Evolutionary conservation across 306 rosid genomes (phyloP), one percentile per base, ranked within the genome.

Genomic region (Notholithocarpus densiflorus): DNA sequence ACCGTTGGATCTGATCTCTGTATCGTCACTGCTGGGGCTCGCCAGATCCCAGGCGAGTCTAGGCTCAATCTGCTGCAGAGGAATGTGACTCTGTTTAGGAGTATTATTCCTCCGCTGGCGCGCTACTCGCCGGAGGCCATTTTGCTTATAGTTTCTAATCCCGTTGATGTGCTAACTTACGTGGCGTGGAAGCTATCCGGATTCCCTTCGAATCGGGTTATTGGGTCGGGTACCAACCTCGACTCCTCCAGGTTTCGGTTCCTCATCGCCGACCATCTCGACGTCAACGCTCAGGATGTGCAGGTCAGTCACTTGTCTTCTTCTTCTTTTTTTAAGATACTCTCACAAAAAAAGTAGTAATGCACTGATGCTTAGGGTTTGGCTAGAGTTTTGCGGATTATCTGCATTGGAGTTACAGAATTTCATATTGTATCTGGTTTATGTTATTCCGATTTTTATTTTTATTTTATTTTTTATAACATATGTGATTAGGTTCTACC

Each of bases 211-310:
- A 92, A 91, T 59, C 91, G 98, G 5, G 98, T 94, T 29, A 54
- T 94, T 43, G 98, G 98, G 18, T 89, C 98, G 0, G 98, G 98
- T 21, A 94, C 98, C 11, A 94, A 94, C 79, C 86, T 94, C 77
- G 98, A 94, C 80, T 94, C 98, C 0, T 94, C 98, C 14, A 83
- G 97, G 68, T 92, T 94, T 24, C 88, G 97, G 24, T 92, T 92
- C 81, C 97, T 91, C 75, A 92, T 94, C 1, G 98, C 98, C 1
- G 96, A 94, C 77, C 97, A 94, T 84, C 97, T 94, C 5, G 97
- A 94, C 59, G 98, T 90, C 26, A 94, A 89, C 11, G 97, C 98
- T 76, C 97, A 94, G 74, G 98, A 94, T 61, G 98, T 92, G 4
- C 97, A 92, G 89, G 98, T 93, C n/a, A 75, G 75, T 80, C 5